Conservation (phyloP, 208 protist species). For the Naegleria lovaniensis region DNA sequence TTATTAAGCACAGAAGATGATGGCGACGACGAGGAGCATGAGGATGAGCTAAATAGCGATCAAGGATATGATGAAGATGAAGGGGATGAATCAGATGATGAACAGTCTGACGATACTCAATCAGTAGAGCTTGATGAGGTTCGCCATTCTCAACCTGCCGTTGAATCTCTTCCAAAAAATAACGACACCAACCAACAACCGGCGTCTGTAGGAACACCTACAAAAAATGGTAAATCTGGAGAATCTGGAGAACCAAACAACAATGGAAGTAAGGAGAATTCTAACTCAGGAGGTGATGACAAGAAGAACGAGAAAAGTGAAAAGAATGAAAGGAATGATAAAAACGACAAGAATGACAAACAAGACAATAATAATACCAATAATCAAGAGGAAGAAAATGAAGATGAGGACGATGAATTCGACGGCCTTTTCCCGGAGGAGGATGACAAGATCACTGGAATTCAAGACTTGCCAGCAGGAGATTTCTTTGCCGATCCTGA, state of each 20-base stretch:
- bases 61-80: background rate
- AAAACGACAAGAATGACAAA: background rate
- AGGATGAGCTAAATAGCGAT: background rate
- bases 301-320: background rate
- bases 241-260: background rate
- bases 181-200: background rate
- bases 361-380: background rate
- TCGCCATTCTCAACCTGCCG: background rate
- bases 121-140: background rate
- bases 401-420: background rate
- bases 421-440: background rate
- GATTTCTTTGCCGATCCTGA: background rate
- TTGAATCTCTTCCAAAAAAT: background rate
- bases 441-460: background rate
- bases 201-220: background rate
- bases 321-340: background rate
- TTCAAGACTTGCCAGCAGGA: background rate
- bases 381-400: background rate
- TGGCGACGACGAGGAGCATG: background rate
- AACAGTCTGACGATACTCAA: background rate
- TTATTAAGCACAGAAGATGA: background rate
- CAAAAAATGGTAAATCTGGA: background rate
- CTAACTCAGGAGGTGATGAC: background rate
- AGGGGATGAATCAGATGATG: background rate
- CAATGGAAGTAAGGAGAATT: background rate